Conservation (phyloP, 2,329 filamentous ascomycete genomes). For the Exophiala bonariae region DNA sequence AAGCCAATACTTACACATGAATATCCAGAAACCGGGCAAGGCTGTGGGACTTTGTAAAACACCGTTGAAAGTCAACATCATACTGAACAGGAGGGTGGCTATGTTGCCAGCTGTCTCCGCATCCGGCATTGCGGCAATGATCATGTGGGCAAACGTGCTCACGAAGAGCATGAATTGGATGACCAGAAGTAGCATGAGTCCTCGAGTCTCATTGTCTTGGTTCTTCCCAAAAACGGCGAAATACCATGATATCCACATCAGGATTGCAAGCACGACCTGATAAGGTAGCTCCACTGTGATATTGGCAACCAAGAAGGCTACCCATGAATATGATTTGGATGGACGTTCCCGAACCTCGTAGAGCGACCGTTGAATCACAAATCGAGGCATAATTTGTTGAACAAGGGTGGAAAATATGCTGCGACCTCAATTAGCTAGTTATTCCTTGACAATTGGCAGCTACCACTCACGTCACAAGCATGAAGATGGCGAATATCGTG, state of each 20-base stretch:
- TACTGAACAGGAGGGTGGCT: slow-evolving; percentile 71
- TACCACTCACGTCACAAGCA: slow-evolving; percentile 54
- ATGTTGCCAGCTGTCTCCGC: slow-evolving; percentile 73
- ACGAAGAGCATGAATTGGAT: slow-evolving; percentile 72
- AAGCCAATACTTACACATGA: slow-evolving; percentile 50
- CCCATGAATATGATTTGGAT: slow-evolving; percentile 71
- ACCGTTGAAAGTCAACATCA: slow-evolving; percentile 72
- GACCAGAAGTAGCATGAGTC: slow-evolving; percentile 60
- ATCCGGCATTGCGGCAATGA: slow-evolving; percentile 69
- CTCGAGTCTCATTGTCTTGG: slow-evolving; percentile 46
- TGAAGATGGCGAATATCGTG: slow-evolving; percentile 69
- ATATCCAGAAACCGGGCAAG: slow-evolving; percentile 68
- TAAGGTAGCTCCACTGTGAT: slow-evolving; percentile 69
- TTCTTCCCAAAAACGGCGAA: slow-evolving; percentile 67
- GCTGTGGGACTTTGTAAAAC: slow-evolving; percentile 64
- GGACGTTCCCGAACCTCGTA: slow-evolving; percentile 70
- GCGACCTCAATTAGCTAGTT: slow-evolving; percentile 21
- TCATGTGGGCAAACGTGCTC: slow-evolving; percentile 74
- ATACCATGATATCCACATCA: slow-evolving; percentile 75
- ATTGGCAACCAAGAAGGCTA: slow-evolving; percentile 69
- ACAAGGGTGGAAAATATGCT: slow-evolving; percentile 51
- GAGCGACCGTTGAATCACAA: slow-evolving; percentile 68
- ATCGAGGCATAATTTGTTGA: slow-evolving; percentile 56
- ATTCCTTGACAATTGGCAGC: slow-evolving; percentile 22
- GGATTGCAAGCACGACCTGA: slow-evolving; percentile 61